These are phyloP conservation scores for Cicer bijugum DNA, from an alignment of 306 rosid species.

Conservation along the genomic window DNA sequence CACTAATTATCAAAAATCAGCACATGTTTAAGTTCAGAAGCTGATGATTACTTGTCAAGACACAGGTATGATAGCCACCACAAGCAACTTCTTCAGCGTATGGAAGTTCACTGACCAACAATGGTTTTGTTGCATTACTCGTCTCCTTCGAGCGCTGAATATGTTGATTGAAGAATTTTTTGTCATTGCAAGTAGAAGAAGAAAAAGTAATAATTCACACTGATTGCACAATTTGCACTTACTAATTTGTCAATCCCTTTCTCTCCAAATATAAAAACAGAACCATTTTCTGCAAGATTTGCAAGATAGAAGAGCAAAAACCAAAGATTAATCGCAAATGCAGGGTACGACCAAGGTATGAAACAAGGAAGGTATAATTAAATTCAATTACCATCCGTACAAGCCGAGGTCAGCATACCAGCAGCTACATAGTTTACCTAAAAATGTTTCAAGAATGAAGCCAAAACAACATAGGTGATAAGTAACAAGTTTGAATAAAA, in stretches of 20 bases:
- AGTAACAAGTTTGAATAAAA: slow-evolving; percentile 28
- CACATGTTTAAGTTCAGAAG: slow-evolving; percentile 38
- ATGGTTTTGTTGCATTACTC: slow-evolving; percentile 58
- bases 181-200: slow-evolving; percentile 6
- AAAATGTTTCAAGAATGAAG: slow-evolving; percentile 35
- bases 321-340: slow-evolving; percentile 15
- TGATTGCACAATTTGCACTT: slow-evolving; percentile 43
- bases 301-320: slow-evolving; percentile 35
- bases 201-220: slow-evolving; percentile 8
- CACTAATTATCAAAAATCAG: slow-evolving; percentile 34
- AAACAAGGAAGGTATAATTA: background rate
- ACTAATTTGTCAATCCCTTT: slow-evolving; percentile 71
- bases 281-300: slow-evolving; percentile 79
- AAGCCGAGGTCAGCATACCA: slow-evolving; percentile 86
- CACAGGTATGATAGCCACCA: slow-evolving; percentile 96
- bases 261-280: slow-evolving; percentile 77
- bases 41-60: slow-evolving; percentile 71
- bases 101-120: slow-evolving; percentile 65
- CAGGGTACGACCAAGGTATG: slow-evolving; percentile 21
- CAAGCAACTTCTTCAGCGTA: slow-evolving; percentile 79
- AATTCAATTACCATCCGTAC: slow-evolving; percentile 74
- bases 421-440: slow-evolving; percentile 82
- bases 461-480: slow-evolving; percentile 27
- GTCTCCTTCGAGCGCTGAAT: slow-evolving; percentile 59
- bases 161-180: slow-evolving; percentile 40